phyloP scores from a whole-genome alignment of 495 filamentous ascomycete species.

The Lophiostoma macrostomum region DNA sequence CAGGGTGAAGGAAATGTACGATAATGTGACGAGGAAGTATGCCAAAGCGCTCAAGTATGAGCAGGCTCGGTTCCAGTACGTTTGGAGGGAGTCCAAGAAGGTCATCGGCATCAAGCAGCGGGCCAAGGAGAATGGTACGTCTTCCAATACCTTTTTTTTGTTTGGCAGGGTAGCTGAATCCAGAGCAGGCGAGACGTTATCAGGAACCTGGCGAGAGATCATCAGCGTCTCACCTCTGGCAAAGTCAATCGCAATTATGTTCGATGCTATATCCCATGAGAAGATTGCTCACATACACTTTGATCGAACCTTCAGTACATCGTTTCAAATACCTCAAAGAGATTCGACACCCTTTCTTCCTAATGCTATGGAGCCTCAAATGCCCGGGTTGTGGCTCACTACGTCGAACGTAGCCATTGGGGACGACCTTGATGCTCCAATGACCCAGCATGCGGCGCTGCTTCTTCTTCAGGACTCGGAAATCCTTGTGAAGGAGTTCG shows the following conservation, averaged over 20 bases:
- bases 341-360: slow-evolving; percentile 73
- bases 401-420: slow-evolving; percentile 73
- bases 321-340: slow-evolving; percentile 80
- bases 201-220: slow-evolving; percentile 63
- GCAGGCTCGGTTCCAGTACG: slow-evolving; percentile 81
- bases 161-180: slow-evolving; percentile 5
- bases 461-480: slow-evolving; percentile 82
- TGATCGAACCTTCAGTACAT: slow-evolving; percentile 61
- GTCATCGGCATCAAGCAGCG: slow-evolving; percentile 76
- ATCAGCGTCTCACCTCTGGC: slow-evolving; percentile 74
- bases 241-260: slow-evolving; percentile 75
- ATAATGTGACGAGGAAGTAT: slow-evolving; percentile 84
- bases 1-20: slow-evolving; percentile 74
- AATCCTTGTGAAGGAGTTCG: slow-evolving; percentile 77
- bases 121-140: slow-evolving; percentile 58
- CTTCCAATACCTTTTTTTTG: slow-evolving; percentile 38
- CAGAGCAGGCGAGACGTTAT: slow-evolving; percentile 52
- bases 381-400: slow-evolving; percentile 76
- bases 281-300: slow-evolving; percentile 73
- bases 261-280: slow-evolving; percentile 72
- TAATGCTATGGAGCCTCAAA: slow-evolving; percentile 60
- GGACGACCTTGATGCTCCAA: slow-evolving; percentile 62
- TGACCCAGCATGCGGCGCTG: slow-evolving; percentile 82
- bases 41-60: slow-evolving; percentile 86
- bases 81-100: slow-evolving; percentile 78